Evolutionary conservation across 352 stramenopile genomes (phyloP).

Genomic region (Phytophthora megakarya): DNA sequence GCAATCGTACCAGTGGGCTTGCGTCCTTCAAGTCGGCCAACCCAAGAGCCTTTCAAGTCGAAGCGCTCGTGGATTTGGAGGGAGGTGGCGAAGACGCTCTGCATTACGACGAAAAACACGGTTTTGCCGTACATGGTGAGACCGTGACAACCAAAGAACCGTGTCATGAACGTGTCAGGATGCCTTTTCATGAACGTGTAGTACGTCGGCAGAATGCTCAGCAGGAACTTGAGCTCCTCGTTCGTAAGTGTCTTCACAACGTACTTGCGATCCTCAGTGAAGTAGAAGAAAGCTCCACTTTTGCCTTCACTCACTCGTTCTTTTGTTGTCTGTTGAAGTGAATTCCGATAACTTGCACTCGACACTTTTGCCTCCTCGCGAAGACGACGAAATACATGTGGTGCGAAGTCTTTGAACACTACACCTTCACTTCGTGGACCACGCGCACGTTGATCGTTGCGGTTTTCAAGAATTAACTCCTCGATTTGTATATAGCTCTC

Average conservation of each 20-base stretch:
- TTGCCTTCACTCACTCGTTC: conserved; percentile 85
- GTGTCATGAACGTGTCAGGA: conserved; percentile 80
- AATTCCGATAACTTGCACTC: conserved; percentile 65
- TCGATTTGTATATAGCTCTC: conserved; percentile 80
- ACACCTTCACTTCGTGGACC: conserved; percentile 57
- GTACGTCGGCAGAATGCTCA: conserved; percentile 75
- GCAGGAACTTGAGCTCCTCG: conserved; percentile 77
- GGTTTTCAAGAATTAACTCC: conserved; percentile 71
- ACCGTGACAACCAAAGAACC: conserved; percentile 80
- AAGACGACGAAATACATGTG: conserved; percentile 77
- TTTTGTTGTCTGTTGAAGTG: conserved; percentile 74
- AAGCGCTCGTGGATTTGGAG: conserved; percentile 84
- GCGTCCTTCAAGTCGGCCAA: conserved; percentile 73
- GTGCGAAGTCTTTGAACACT: conserved; percentile 83
- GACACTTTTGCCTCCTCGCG: conserved; percentile 68
- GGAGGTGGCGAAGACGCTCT: conserved; percentile 81
- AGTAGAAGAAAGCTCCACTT: conserved; percentile 86
- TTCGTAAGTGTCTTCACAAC: conserved; percentile 82
- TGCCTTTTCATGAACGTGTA: conserved; percentile 68
- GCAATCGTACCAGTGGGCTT: conserved; percentile 74
- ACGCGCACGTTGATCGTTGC: conserved; percentile 50
- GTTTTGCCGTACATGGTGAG: conserved; percentile 89
- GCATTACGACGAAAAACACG: conserved; percentile 87
- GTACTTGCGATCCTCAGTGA: conserved; percentile 82
- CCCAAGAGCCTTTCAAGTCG: conserved; percentile 86